Conservation (phyloP, 192 early-diverging fungal species). For the Paraglomus brasilianum region DNA sequence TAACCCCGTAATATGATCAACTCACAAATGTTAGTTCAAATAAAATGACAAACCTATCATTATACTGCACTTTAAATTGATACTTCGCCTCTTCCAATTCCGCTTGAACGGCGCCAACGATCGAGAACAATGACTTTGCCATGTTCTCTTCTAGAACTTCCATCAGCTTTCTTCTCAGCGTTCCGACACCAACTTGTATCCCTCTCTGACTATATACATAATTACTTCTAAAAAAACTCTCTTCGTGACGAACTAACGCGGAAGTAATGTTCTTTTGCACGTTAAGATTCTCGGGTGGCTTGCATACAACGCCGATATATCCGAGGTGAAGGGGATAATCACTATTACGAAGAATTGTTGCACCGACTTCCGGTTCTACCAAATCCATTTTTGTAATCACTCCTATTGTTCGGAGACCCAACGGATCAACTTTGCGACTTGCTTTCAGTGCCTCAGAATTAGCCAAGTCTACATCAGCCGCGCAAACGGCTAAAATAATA, state of each 20-base stretch:
- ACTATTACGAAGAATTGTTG: conserved; percentile 78
- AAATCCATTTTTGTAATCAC: conserved; percentile 89
- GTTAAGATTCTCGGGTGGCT: conserved; percentile 46
- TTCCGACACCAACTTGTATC: conserved; percentile 80
- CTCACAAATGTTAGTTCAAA: background rate
- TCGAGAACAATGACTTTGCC: conserved; percentile 75
- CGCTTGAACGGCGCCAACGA: conserved; percentile 90
- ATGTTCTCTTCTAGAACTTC: conserved; percentile 90
- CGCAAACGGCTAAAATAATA: conserved; percentile 81
- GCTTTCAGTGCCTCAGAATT: conserved; percentile 82
- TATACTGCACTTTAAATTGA: conserved; percentile 99
- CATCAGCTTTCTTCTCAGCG: conserved; percentile 86
- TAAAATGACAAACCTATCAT: conserved; percentile 67
- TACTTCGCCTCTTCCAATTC: conserved; percentile 95
- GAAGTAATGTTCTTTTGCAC: conserved; percentile 49
- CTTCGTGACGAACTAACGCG: conserved; percentile 53
- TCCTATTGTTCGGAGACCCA: conserved; percentile 78
- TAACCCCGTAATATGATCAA: background rate
- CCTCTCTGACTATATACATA: conserved; percentile 60
- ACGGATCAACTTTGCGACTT: conserved; percentile 74
- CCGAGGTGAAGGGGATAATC: conserved; percentile 94
- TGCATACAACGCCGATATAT: conserved; percentile 96
- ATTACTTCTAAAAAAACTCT: conserved; percentile 54
- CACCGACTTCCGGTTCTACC: conserved; percentile 76
- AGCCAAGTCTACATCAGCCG: conserved; percentile 83